Percentiles rank a stretch among this genome's conserved stretches.
These are phyloP conservation scores for Tuber magnatum DNA, from an alignment of 495 filamentous ascomycete genomes.

Conservation along the genomic window DNA sequence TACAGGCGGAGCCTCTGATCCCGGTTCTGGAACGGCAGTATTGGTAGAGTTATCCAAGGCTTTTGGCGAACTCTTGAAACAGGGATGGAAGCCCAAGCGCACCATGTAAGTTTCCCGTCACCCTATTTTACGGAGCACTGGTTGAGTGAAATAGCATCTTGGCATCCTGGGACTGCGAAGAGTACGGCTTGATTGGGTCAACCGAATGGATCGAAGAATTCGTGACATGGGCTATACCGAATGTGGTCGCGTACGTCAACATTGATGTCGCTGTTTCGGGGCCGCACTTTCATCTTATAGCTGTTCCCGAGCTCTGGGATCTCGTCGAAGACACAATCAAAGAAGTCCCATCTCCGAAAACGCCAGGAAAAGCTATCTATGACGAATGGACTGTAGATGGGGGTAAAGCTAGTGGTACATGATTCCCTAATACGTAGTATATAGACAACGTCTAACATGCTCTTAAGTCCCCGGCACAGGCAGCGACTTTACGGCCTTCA, in stretches of 20 bases:
- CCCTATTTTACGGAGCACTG: background rate
- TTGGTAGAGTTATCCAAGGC: conserved; percentile 44
- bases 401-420: conserved; percentile 14
- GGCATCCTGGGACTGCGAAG: conserved; percentile 70
- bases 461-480: conserved; percentile 51
- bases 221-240: conserved; percentile 68
- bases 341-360: conserved; percentile 71
- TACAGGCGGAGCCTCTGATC: conserved; percentile 46
- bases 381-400: conserved; percentile 45
- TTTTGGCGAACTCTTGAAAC: conserved; percentile 44
- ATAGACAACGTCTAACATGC: background rate
- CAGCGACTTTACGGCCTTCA: conserved; percentile 67
- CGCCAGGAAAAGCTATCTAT: conserved; percentile 41
- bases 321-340: conserved; percentile 62
- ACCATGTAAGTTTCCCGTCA: conserved; percentile 46
- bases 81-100: conserved; percentile 47
- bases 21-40: conserved; percentile 46
- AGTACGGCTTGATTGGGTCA: conserved; percentile 55
- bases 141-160: conserved; percentile 46
- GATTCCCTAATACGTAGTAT: background rate
- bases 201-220: conserved; percentile 64
- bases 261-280: conserved; percentile 59
- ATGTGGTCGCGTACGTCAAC: conserved; percentile 67
- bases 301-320: conserved; percentile 69
- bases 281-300: conserved; percentile 23